Evolutionary conservation across 306 rosid genomes (phyloP).

Genomic region (Malus fusca): DNA sequence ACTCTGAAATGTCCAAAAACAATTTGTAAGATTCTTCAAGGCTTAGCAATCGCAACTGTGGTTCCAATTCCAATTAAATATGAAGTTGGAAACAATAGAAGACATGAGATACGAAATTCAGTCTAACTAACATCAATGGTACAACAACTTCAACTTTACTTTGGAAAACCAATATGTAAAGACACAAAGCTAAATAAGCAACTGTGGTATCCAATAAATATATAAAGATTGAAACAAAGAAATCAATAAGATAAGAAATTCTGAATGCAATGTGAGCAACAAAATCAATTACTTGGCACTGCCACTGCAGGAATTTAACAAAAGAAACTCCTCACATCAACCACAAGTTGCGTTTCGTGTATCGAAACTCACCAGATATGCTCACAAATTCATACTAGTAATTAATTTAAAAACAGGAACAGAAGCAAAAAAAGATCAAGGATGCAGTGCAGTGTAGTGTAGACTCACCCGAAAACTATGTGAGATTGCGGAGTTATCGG

Average conservation of each 20-base stretch:
- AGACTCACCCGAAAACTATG: too few species aligned
- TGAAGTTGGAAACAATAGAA: neutral
- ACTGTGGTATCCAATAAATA: neutral
- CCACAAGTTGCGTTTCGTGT: too few species aligned
- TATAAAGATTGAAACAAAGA: neutral
- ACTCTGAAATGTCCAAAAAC: neutral
- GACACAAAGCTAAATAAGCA: neutral
- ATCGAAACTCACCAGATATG: too few species aligned
- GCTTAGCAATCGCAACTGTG: too few species aligned
- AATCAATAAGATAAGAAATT: neutral
- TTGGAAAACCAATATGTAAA: too few species aligned
- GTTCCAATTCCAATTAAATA: neutral
- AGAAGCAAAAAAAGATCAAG: too few species aligned
- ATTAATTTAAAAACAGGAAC: too few species aligned
- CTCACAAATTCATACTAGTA: too few species aligned
- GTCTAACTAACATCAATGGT: neutral
- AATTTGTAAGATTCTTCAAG: too few species aligned
- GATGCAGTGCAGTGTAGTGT: too few species aligned
- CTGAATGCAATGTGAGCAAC: neutral
- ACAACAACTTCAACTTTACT: too few species aligned
- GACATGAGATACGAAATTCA: neutral
- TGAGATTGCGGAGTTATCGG: too few species aligned
- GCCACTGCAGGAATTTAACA: neutral
- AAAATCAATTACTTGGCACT: neutral
- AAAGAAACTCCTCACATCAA: neutral